phyloP scores from a whole-genome alignment of 495 filamentous ascomycete genomes.

The Xylaria flabelliformis region DNA sequence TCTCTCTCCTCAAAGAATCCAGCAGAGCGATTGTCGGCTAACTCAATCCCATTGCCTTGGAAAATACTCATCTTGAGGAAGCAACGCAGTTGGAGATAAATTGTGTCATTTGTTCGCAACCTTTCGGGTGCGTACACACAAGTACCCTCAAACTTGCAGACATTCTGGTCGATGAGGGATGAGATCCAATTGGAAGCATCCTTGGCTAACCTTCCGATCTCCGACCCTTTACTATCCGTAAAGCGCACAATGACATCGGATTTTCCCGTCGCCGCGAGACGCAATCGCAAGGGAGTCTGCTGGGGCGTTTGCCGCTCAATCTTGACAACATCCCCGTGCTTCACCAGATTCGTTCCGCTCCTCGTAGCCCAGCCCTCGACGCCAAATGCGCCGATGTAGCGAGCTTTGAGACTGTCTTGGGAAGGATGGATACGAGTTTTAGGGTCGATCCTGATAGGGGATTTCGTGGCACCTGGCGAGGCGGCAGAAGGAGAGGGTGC shows the following conservation, averaged over 20 bases:
- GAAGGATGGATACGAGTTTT: constrained; percentile 18
- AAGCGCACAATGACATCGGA: constrained; percentile 93
- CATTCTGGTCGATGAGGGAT: constrained; percentile 86
- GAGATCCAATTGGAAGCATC: constrained; percentile 95
- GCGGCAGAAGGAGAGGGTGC: constrained; percentile 12
- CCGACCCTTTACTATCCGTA: constrained; percentile 77
- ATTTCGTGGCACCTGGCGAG: constrained; percentile 12
- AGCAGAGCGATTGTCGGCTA: constrained; percentile 72
- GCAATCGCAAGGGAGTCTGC: constrained; percentile 55
- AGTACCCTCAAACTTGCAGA: constrained; percentile 84
- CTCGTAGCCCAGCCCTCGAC: constrained; percentile 91
- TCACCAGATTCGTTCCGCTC: constrained; percentile 75
- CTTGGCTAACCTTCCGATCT: constrained; percentile 87
- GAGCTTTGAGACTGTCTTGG: constrained; percentile 60
- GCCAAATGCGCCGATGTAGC: constrained; percentile 93
- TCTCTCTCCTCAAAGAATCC: constrained; percentile 74
- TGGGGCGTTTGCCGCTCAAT: constrained; percentile 87
- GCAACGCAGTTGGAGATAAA: constrained; percentile 85
- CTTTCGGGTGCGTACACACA: constrained; percentile 91
- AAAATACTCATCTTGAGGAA: constrained; percentile 79
- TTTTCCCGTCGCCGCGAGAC: constrained; percentile 58
- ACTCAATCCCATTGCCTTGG: constrained; percentile 61
- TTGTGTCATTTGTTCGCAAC: constrained; percentile 87
- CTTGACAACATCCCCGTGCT: constrained; percentile 76
- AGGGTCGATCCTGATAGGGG: constrained; percentile 25